phyloP scores from a whole-genome alignment of 805 yeast species.

The Saccharomyces kudriavzevii region DNA sequence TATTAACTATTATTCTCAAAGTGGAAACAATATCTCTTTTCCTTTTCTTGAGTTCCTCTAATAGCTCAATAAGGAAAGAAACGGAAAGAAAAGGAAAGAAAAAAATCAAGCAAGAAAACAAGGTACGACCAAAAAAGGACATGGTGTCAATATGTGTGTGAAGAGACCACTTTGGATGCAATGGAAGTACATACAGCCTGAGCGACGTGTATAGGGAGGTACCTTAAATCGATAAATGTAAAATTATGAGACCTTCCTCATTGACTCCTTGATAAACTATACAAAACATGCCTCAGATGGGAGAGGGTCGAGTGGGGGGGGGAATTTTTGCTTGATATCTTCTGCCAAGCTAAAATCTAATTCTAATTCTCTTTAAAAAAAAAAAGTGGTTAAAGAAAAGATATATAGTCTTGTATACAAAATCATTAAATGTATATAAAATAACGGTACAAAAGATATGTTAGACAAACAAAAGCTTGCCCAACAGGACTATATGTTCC shows the following conservation, averaged over 20 bases:
- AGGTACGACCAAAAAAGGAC: background rate
- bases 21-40: background rate
- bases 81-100: background rate
- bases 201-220: background rate
- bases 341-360: background rate
- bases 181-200: background rate
- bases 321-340: background rate
- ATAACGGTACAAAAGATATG: background rate
- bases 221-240: background rate
- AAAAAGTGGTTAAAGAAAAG: background rate
- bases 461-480: background rate
- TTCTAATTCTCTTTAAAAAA: background rate
- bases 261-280: background rate
- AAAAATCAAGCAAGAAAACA: background rate
- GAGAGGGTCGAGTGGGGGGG: background rate
- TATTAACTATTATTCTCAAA: background rate
- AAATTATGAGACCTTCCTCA: background rate
- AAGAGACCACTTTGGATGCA: background rate
- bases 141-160: background rate
- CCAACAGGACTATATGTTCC: background rate
- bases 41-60: background rate
- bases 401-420: background rate
- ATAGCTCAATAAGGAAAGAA: background rate
- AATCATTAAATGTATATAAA: background rate
- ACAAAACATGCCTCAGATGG: background rate